Evolutionary conservation across 345 rosid genomes (phyloP), one percentile per base, ranked within the genome.

Genomic region (Sisymbrium altissimum): DNA sequence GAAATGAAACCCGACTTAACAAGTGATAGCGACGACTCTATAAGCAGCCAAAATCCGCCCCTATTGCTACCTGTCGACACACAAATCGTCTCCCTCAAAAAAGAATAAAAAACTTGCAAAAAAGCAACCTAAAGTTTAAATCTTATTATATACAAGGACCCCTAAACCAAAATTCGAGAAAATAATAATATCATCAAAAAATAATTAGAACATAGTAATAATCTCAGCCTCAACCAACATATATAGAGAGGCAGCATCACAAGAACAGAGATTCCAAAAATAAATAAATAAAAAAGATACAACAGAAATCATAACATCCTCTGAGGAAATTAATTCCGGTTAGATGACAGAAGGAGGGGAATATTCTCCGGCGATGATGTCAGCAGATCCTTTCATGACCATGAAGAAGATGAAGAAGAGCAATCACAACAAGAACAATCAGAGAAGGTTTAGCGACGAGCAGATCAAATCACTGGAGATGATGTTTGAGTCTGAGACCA

Each of bases 361-460:
- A 79, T 86, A 81, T 77, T 75, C 82, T 39, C 64, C 36, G 72
- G 72, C 46, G 38, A 36, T 21, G 60, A 77, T 57, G 67, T 49
- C 79, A 19, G 72, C 80, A 40, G 70, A 70, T 56, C 81, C 83
- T 10, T 80, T 78, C 78, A 17, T 58, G 19, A 6, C 68, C 6
- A 60, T 75, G 23, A 86, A 73, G 69, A 83, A 81, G 72, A 85
- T 70, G 83, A 84, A 77, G 84, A 86, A 78, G 72, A 82, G 59
- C 40, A 80, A 60, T 53, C 81, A 76, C 75, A 86, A 78, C 71
- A 80, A 66, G 35, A 83, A 73, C 77, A 84, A 79, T 73, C 88
- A 83, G 76, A 82, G 86, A 68, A 85, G 98, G 81, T 88, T 92
- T 82, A 89, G 86, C 17, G 94, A 88, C 55, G 98, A 89, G 27